Evolutionary conservation across 495 filamentous ascomycete species (phyloP), one percentile per base, ranked within the genome.

Genomic region (Bacidia gigantensis): DNA sequence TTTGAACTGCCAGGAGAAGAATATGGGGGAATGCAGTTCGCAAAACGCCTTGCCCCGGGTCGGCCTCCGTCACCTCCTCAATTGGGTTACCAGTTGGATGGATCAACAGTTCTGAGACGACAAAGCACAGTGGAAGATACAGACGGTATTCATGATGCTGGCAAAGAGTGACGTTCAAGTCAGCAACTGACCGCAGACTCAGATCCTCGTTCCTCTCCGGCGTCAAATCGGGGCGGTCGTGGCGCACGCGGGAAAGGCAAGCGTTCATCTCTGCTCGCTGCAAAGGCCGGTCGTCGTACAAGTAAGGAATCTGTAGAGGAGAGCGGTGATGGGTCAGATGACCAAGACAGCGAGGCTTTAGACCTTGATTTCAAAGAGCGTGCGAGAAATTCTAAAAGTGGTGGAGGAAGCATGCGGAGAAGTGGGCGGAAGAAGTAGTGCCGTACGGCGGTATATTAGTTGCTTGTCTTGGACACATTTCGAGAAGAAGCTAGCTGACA

Each of bases 1-100:
- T 96, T 95, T 56, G 67, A 72, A 44, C 75, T 96, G n/a, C 87
- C 87, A 0, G 69, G 77, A 26, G 79, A 83, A 14, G 83, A 92
- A 42, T 96, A 81, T 60, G 80, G 77, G 49, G 82, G 87, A 1
- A 56, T 83, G 56, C 90, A 87, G 70, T 82, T 86, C 64, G 74
- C 75, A 52, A 75, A 76, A 47, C 70, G 83, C 17, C 66, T 83
- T 5, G 82, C 80, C 1, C 69, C 71, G 54, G 71, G 82, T 70
- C 62, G 73, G 62, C 62, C 78, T 65, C 60, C 72, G 41, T 79
- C 84, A 46, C 75, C 78, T 11, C 69, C 72, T 17, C 69, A 70
- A 56, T 73, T 80, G 65, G 60, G 70, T 47, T 62, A 65, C 62
- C 46, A 57, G 58, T 60, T 26, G 62, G 67, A 65, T 51, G 52